These are phyloP conservation scores for Talaromyces atroroseus DNA, from an alignment of 2,329 filamentous ascomycete species.

Conservation along the genomic window DNA sequence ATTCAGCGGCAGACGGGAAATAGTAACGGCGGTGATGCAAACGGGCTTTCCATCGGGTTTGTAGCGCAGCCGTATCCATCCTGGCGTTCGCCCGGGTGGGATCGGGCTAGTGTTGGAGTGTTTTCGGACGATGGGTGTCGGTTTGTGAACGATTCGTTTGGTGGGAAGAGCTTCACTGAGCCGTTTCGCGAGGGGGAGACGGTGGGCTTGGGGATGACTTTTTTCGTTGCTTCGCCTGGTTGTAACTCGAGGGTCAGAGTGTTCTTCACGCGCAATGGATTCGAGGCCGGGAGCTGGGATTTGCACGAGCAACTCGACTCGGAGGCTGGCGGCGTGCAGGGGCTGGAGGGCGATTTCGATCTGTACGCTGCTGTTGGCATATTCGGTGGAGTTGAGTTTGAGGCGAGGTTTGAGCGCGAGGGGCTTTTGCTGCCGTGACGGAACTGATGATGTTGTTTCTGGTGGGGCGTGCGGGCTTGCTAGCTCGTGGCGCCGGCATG, in stretches of 20 bases:
- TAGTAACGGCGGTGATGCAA: slow-evolving; percentile 42
- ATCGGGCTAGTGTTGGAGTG: slow-evolving; percentile 55
- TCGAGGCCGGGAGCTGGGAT: slow-evolving; percentile 50
- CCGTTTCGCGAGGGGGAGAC: slow-evolving; percentile 51
- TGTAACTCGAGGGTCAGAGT: slow-evolving; percentile 28
- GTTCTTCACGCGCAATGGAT: slow-evolving; percentile 57
- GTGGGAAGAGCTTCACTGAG: slow-evolving; percentile 53
- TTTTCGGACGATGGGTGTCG: slow-evolving; percentile 59
- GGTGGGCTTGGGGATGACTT: slow-evolving; percentile 56
- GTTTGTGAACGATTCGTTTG: slow-evolving; percentile 58
- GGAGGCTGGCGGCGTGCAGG: slow-evolving; percentile 54
- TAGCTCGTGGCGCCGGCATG: no score
- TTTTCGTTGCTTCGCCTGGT: slow-evolving; percentile 36
- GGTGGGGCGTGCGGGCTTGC: no score
- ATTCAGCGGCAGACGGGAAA: slow-evolving; percentile 34
- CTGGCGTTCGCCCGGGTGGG: slow-evolving; percentile 60
- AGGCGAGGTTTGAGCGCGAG: slow-evolving; percentile 42
- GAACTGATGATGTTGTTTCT: no score
- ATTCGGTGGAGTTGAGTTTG: slow-evolving; percentile 59
- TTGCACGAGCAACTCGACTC: slow-evolving; percentile 55
- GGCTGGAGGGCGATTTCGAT: slow-evolving; percentile 64
- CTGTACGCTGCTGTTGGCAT: slow-evolving; percentile 56
- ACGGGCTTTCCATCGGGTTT: slow-evolving; percentile 56
- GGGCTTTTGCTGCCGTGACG: no score
- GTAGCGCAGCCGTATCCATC: slow-evolving; percentile 57